Evolutionary conservation across 2,329 filamentous ascomycete species (phyloP).

Genomic region (Xenosphaeropsis pyriputrescens): DNA sequence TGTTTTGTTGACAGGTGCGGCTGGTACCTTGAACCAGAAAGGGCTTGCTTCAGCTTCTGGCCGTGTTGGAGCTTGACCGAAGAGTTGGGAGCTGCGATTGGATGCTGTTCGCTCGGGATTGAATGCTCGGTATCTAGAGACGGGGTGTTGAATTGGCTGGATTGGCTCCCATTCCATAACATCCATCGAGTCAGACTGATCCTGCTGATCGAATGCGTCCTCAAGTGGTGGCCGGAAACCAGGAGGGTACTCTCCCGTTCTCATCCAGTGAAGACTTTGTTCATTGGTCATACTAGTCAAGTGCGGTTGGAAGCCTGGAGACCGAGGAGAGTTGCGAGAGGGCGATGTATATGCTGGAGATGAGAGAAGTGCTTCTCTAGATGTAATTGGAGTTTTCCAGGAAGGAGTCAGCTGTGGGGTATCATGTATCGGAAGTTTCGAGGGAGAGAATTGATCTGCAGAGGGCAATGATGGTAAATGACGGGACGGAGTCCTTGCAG

Average conservation of each 20-base stretch:
- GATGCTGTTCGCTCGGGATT: constrained; percentile 23
- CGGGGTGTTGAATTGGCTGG: constrained; percentile 20
- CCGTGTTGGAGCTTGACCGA: constrained; percentile 9
- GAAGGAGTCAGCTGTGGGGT: not conserved
- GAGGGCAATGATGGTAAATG: no score
- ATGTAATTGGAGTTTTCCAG: not conserved
- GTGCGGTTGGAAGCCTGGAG: not conserved
- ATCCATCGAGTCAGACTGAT: constrained; percentile 24
- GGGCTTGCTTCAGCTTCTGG: constrained; percentile 20
- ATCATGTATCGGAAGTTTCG: no score
- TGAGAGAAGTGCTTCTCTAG: not conserved
- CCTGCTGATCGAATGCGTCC: constrained; percentile 3
- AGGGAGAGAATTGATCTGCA: no score
- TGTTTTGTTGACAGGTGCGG: constrained; percentile 35
- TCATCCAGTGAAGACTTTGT: not conserved
- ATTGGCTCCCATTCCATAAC: constrained; percentile 64
- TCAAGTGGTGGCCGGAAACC: not conserved
- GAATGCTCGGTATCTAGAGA: constrained; percentile 38
- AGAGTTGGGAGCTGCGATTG: constrained; percentile 23
- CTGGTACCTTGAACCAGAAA: constrained; percentile 58
- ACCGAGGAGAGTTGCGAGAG: not conserved
- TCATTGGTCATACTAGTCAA: not conserved
- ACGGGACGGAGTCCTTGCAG: no score
- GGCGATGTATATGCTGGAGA: not conserved
- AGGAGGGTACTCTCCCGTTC: not conserved